A percentile compares a stretch with the other conserved stretches of the same genome.
Conservation (phyloP, 768 basidiomycete species). For the Leccinellum albellum region DNA sequence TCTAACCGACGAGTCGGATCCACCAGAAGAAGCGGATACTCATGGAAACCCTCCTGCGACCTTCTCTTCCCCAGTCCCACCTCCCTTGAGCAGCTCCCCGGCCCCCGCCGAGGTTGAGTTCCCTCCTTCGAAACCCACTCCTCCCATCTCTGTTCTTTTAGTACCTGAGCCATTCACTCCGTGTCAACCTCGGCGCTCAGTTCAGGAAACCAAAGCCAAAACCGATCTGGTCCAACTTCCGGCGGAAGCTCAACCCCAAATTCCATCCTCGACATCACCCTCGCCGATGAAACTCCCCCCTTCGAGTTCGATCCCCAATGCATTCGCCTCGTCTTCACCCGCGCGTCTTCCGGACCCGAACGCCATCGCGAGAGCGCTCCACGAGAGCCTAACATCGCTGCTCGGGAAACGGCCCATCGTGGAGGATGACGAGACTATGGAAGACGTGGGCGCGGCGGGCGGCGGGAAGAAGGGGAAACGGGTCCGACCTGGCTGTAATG, state of each 20-base stretch:
- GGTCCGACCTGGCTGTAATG: slow-evolving; percentile 38
- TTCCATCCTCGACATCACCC: slow-evolving; percentile 58
- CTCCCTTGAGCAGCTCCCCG: slow-evolving; percentile 32
- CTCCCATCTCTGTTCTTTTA: not conserved
- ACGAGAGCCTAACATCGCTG: slow-evolving; percentile 65
- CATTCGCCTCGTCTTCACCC: slow-evolving; percentile 20
- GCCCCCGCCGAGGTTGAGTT: slow-evolving; percentile 1
- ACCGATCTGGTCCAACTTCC: slow-evolving; percentile 14
- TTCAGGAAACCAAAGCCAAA: slow-evolving; percentile 23
- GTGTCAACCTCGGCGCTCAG: not conserved
- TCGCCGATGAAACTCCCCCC: slow-evolving; percentile 48
- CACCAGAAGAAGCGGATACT: slow-evolving; percentile 9
- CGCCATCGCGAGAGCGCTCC: slow-evolving; percentile 53
- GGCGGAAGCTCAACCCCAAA: slow-evolving; percentile 27
- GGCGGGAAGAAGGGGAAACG: slow-evolving; percentile 33
- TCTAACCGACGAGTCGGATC: slow-evolving; percentile 25
- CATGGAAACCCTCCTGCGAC: not conserved
- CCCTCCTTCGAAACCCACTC: not conserved
- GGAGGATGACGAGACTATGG: slow-evolving; percentile 34
- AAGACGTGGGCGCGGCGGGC: slow-evolving; percentile 3
- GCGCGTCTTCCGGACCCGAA: slow-evolving; percentile 39
- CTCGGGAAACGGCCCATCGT: slow-evolving; percentile 62
- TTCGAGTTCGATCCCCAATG: slow-evolving; percentile 14
- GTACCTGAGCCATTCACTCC: not conserved
- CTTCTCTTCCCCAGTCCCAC: slow-evolving; percentile 16